Evolutionary conservation across 352 stramenopile genomes (phyloP), one percentile per base, ranked within the genome.

Genomic region (Phytophthora idaei): DNA sequence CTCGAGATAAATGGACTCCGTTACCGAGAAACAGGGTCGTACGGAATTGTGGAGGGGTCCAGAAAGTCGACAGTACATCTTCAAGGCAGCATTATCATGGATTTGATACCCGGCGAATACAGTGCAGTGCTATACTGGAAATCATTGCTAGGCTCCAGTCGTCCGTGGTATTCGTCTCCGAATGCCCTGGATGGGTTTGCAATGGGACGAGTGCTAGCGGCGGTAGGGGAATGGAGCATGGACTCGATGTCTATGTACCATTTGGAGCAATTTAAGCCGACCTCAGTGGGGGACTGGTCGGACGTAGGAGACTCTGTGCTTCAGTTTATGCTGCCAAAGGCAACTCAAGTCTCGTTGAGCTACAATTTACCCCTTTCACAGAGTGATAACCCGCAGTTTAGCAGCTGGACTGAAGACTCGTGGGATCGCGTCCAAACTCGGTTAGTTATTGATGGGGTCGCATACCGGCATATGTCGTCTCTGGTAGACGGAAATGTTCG

Each of bases 301-400:
- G 83, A 92, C 49, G 86, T 94, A 17, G 86, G 86, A 15, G 77
- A 91, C 49, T 92, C 86, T 14, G 71, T 92, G 9, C 76, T 92
- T n/a, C 75, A 90, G 25, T 94, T 94, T 47, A 78, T 62, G 2
- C 60, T 94, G 10, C 73, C 80, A 8, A 85, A 81, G 9, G 67
- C 71, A 29, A 85, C 81, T 2, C 77, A 71, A 51, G 84, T 91
- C 7, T 81, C 72, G 1, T 63, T 94, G n/a, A 88, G 77, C 52
- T 94, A 94, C 66, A 87, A 88, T 37, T 67, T 94, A 8, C 86
- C 86, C 1, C 69, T 92, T 11, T 78, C 82, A 4, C 86, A 94
- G 56, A 78, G 71, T 49, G 86, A 92, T 36, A 94, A 94, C 39
- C 83, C 85, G 0, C 73, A 85, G 47, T 90, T 93, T 47, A 73